These are phyloP conservation scores for Aspergillus transmontanensis DNA, from an alignment of 2,329 filamentous ascomycete genomes.

Conservation along the genomic window DNA sequence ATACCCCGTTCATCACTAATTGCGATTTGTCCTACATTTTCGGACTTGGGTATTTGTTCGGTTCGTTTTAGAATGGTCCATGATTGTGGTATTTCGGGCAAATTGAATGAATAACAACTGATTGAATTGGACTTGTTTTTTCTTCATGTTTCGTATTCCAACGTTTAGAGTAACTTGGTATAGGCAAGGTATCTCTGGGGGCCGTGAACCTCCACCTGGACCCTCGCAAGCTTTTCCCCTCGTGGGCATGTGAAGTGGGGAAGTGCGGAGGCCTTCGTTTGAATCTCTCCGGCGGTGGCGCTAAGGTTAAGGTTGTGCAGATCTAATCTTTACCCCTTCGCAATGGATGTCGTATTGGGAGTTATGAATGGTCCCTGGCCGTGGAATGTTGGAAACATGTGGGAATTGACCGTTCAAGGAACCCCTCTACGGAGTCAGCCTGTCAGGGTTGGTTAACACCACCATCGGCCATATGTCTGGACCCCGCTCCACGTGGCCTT, in stretches of 20 bases:
- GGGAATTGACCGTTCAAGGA: no score
- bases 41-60: constrained; percentile 14
- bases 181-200: background rate
- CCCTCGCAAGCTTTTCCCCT: background rate
- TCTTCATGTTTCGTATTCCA: background rate
- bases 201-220: no score
- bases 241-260: constrained; percentile 4
- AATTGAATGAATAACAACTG: background rate
- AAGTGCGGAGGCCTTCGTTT: constrained; percentile 10
- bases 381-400: no score
- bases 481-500: background rate
- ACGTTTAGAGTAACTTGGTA: background rate
- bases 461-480: background rate
- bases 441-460: no score
- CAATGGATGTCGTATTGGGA: constrained; percentile 5
- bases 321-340: background rate
- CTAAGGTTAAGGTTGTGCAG: background rate
- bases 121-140: background rate
- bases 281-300: background rate
- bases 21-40: constrained; percentile 18
- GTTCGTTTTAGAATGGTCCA: constrained; percentile 12
- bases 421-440: no score
- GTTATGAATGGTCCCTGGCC: background rate
- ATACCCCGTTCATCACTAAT: constrained; percentile 26
- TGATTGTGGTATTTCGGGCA: constrained; percentile 11